phyloP scores from a whole-genome alignment of 2,329 filamentous ascomycete species.

The Aspergillus floridensis region DNA sequence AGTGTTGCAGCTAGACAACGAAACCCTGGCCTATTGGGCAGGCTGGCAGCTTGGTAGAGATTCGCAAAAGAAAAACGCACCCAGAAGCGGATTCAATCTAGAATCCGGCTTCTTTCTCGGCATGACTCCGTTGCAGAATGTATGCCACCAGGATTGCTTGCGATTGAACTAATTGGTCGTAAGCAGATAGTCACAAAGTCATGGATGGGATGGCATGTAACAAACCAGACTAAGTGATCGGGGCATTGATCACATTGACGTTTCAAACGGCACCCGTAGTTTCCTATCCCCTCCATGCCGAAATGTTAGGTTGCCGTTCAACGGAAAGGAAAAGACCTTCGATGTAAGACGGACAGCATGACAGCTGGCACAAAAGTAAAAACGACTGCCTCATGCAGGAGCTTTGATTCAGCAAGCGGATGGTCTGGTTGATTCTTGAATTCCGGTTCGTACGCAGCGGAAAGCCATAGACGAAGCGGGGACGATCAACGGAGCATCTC shows the following conservation, averaged over 20 bases:
- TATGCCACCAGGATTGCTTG: slow-evolving; percentile 16
- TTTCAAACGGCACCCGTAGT: slow-evolving; percentile 5
- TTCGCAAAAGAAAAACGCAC: slow-evolving; percentile 5
- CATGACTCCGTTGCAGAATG: slow-evolving; percentile 16
- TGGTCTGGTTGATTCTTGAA: slow-evolving; percentile 22
- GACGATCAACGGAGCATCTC: slow-evolving; percentile 27
- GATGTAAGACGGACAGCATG: slow-evolving; percentile 31
- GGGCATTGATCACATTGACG: slow-evolving; percentile 10
- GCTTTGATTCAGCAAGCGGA: slow-evolving; percentile 29
- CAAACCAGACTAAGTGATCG: slow-evolving; percentile 11
- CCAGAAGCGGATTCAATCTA: slow-evolving; percentile 1
- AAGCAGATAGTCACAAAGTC: slow-evolving; percentile 13
- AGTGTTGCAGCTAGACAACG: slow-evolving; percentile 24
- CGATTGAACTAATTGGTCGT: slow-evolving; percentile 21
- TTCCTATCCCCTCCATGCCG: slow-evolving; percentile 12
- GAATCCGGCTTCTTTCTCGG: slow-evolving; percentile 11
- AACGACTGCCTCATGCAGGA: slow-evolving; percentile 32
- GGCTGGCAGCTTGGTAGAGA: slow-evolving; percentile 14
- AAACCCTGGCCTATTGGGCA: slow-evolving; percentile 19
- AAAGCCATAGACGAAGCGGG: slow-evolving; percentile 31
- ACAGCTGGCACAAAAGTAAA: slow-evolving; percentile 36
- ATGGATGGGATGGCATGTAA: slow-evolving; percentile 16
- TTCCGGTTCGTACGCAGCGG: slow-evolving; percentile 28
- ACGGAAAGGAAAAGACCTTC: slow-evolving; percentile 18
- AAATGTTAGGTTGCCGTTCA: slow-evolving; percentile 27